Conservation (phyloP, 169 alveolate genomes). For the Plasmodium coatneyi region DNA sequence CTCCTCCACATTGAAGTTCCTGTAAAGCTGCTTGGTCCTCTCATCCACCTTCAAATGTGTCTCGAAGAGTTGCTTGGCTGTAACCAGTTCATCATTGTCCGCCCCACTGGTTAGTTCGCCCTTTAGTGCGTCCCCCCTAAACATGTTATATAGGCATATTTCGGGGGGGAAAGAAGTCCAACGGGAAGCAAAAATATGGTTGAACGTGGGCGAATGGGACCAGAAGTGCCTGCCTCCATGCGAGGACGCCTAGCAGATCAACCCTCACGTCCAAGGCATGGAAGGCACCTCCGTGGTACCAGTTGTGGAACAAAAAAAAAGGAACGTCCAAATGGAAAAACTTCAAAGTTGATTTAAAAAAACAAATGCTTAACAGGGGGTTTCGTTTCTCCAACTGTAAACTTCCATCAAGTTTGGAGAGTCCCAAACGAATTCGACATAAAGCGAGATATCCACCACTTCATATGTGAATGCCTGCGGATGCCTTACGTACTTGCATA, state of each 20-base stretch:
- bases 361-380: not conserved
- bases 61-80: conserved; percentile 30
- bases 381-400: not conserved
- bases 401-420: not conserved
- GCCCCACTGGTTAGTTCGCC: not conserved
- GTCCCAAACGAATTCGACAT: not conserved
- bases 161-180: not conserved
- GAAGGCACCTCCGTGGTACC: not conserved
- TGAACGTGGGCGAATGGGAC: not conserved
- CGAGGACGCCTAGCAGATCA: not conserved
- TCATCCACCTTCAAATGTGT: conserved; percentile 62
- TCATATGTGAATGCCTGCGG: not conserved
- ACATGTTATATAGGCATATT: conserved; percentile 29
- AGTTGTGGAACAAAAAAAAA: not conserved
- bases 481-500: not conserved
- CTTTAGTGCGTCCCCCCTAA: not conserved
- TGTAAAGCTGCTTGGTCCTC: conserved; percentile 23
- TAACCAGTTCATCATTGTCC: conserved; percentile 21
- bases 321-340: not conserved
- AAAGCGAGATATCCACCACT: not conserved
- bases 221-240: not conserved
- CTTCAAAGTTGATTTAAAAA: not conserved
- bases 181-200: not conserved
- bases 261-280: not conserved
- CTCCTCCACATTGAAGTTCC: conserved; percentile 41